Evolutionary conservation across 1,139 yeast genomes (phyloP).

Genomic region (Arxiozyma bovina): DNA sequence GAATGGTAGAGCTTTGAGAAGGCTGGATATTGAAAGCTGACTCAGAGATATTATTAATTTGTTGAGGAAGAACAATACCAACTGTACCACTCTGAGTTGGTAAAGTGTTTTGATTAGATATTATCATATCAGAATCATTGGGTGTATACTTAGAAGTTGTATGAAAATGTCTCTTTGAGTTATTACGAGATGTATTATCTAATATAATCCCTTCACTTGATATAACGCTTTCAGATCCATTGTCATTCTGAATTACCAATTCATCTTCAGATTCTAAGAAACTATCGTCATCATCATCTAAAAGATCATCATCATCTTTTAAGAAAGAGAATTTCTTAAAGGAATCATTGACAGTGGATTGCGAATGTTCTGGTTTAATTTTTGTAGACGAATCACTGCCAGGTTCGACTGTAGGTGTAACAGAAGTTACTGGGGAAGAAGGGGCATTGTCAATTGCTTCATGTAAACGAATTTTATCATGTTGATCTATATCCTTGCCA

Average conservation of each 20-base stretch:
- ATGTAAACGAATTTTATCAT: not conserved
- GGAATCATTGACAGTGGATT: not conserved
- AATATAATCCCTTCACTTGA: not conserved
- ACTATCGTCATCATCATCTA: conserved; percentile 28
- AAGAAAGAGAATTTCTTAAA: conserved; percentile 23
- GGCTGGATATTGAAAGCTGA: not conserved
- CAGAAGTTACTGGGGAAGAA: not conserved
- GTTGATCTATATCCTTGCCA: not conserved
- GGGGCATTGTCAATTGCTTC: not conserved
- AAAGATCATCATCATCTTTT: conserved; percentile 26
- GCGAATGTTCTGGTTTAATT: not conserved
- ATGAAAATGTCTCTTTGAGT: not conserved
- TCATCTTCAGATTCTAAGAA: conserved; percentile 26
- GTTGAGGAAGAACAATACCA: conserved; percentile 14
- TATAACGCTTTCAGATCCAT: not conserved
- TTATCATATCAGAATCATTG: not conserved
- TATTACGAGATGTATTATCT: not conserved
- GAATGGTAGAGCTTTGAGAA: not conserved
- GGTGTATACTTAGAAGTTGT: not conserved
- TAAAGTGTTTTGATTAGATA: not conserved
- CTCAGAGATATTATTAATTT: conserved; percentile 3
- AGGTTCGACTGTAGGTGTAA: not conserved
- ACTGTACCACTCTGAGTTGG: not conserved
- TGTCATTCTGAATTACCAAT: not conserved
- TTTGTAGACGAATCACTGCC: not conserved